Conservation (phyloP, 2,329 filamentous ascomycete genomes). For the Fusarium temperatum region DNA sequence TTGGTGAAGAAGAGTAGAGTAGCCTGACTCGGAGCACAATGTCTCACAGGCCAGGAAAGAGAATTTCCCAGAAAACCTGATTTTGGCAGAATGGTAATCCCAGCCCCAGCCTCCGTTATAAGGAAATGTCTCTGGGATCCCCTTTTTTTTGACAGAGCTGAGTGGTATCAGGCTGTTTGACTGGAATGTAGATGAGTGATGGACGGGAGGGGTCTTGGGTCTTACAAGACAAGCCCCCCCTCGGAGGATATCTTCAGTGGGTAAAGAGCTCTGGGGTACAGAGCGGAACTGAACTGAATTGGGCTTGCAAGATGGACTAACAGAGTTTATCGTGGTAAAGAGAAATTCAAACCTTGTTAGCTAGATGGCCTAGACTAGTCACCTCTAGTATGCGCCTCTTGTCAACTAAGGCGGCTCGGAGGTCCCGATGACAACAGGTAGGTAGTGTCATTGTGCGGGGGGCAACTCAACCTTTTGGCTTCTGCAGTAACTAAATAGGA, state of each 20-base stretch:
- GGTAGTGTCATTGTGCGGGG: constrained; percentile 23
- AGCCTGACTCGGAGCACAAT: constrained; percentile 4
- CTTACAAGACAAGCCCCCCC: neutral
- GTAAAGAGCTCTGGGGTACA: constrained; percentile 1
- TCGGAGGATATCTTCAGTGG: constrained; percentile 5
- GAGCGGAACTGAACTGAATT: neutral
- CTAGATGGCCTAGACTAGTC: neutral
- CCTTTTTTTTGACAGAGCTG: constrained; percentile 1
- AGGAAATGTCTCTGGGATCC: constrained; percentile 1
- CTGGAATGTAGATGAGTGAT: constrained; percentile 36
- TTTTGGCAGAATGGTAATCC: neutral
- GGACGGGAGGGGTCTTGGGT: constrained; percentile 12
- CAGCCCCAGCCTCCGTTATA: constrained; percentile 18
- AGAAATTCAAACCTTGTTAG: constrained; percentile 26
- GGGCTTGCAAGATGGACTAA: neutral
- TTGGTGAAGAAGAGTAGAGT: neutral
- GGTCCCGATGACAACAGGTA: constrained; percentile 22
- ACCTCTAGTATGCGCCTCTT: constrained; percentile 20
- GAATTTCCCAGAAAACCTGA: constrained; percentile 7
- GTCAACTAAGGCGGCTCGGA: constrained; percentile 20
- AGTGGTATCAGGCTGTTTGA: constrained; percentile 16
- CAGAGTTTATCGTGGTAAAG: constrained; percentile 26
- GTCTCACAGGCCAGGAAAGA: constrained; percentile 13
- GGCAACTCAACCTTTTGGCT: constrained; percentile 11
- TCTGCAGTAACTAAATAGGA: neutral